Evolutionary conservation across 2,329 filamentous ascomycete species (phyloP).

Genomic region (Aureobasidium sp.): DNA sequence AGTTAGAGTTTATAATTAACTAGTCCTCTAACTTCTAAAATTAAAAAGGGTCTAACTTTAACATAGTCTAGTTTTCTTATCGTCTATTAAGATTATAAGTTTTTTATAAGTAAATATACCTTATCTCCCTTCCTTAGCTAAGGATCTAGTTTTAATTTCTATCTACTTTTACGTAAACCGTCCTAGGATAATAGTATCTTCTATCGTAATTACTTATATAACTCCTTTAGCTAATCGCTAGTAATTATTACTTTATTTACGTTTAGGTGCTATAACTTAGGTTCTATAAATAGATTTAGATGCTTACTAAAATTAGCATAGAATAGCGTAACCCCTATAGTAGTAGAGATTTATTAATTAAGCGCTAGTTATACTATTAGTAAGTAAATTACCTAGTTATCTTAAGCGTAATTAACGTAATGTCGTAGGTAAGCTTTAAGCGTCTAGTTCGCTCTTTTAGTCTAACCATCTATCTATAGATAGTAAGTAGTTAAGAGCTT

Average conservation of each 20-base stretch:
- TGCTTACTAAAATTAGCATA: conserved; percentile 16
- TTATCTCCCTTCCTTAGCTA: conserved; percentile 17
- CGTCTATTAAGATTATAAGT: conserved; percentile 10
- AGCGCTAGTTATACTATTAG: conserved; percentile 19
- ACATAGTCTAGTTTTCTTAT: conserved; percentile 16
- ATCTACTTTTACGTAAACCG: not conserved
- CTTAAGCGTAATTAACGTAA: conserved; percentile 19
- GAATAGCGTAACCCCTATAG: conserved; percentile 18
- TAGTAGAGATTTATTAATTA: conserved; percentile 17
- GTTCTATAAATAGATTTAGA: conserved; percentile 3
- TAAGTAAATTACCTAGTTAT: conserved; percentile 19
- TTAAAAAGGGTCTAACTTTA: conserved; percentile 17
- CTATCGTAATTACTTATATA: conserved; percentile 2
- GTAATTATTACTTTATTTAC: not conserved
- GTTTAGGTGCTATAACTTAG: not conserved
- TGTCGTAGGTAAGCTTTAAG: conserved; percentile 21
- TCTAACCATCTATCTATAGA: conserved; percentile 22
- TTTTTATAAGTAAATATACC: conserved; percentile 16
- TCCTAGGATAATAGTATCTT: conserved; percentile 8
- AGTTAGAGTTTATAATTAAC: conserved; percentile 9
- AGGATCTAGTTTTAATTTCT: conserved; percentile 9
- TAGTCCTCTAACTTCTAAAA: conserved; percentile 10
- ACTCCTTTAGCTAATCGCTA: conserved; percentile 3
- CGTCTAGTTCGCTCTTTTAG: conserved; percentile 20
- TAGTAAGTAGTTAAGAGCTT: conserved; percentile 23